Percentiles rank a stretch among this genome's conserved stretches.
phyloP scores from a whole-genome alignment of 1,139 yeast genomes.

The Geotrichum phurueaensis region DNA sequence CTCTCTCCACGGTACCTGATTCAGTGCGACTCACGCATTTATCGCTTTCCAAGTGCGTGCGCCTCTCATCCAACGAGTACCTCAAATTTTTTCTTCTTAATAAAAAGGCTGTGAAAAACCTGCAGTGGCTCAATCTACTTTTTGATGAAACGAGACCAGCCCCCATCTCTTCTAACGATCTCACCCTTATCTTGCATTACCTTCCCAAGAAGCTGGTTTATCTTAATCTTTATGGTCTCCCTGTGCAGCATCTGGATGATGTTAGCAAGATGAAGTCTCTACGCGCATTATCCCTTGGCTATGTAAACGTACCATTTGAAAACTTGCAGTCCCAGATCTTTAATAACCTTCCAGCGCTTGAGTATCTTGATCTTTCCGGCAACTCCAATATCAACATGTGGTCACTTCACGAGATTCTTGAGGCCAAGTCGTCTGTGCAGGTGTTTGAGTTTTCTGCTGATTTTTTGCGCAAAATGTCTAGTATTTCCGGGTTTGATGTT shows the following conservation, averaged over 20 bases:
- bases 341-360: conserved; percentile 31
- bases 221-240: conserved; percentile 71
- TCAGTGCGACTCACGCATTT: conserved; percentile 64
- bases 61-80: conserved; percentile 67
- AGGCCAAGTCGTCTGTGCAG: conserved; percentile 34
- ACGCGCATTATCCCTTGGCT: conserved; percentile 58
- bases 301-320: conserved; percentile 47
- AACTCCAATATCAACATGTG: conserved; percentile 46
- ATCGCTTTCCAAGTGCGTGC: conserved; percentile 72
- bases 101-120: conserved; percentile 51
- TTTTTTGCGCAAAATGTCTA: conserved; percentile 28
- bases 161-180: conserved; percentile 44
- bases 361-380: conserved; percentile 49
- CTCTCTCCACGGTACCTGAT: conserved; percentile 48
- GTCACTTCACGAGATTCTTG: conserved; percentile 49
- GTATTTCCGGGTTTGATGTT: conserved; percentile 34
- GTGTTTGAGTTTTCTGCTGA: conserved; percentile 39
- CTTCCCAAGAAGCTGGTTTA: conserved; percentile 45
- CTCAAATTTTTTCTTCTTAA: conserved; percentile 67
- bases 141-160: conserved; percentile 64
- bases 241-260: conserved; percentile 53
- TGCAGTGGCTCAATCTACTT: conserved; percentile 74
- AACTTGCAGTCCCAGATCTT: conserved; percentile 46
- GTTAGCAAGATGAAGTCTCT: conserved; percentile 44
- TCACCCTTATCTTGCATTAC: conserved; percentile 39